A percentile compares a stretch with the other conserved stretches of the same genome.
Evolutionary conservation across 306 rosid species (phyloP).

Genomic region (Phaseolus lunatus): DNA sequence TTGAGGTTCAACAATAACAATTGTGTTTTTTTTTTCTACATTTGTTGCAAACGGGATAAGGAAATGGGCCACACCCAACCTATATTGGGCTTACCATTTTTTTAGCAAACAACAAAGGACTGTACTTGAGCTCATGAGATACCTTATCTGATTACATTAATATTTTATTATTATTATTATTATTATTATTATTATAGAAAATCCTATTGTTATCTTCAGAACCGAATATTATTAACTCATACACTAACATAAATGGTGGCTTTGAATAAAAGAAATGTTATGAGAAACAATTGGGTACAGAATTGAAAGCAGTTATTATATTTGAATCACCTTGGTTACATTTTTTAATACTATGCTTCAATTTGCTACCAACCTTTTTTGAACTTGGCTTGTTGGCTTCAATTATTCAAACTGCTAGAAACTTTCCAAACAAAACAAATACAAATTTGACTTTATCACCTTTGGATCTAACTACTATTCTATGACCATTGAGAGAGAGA

Average conservation of each 20-base stretch:
- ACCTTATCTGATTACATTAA: too few species aligned
- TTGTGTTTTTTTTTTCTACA: not conserved
- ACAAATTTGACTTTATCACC: not conserved
- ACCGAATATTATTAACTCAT: not conserved
- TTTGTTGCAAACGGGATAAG: too few species aligned
- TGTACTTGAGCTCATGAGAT: too few species aligned
- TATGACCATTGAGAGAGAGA: not conserved
- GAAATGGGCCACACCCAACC: too few species aligned
- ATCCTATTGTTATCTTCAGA: not conserved
- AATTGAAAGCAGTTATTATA: not conserved
- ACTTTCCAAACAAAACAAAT: not conserved
- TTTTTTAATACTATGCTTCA: not conserved
- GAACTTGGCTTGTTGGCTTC: not conserved
- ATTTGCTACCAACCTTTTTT: not conserved
- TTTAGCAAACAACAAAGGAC: too few species aligned
- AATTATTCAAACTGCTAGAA: not conserved
- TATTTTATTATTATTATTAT: too few species aligned
- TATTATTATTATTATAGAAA: too few species aligned
- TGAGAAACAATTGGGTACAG: not conserved
- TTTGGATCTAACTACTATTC: conserved; percentile 1
- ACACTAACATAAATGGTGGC: not conserved
- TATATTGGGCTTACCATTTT: too few species aligned
- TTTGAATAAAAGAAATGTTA: not conserved
- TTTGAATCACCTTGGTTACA: not conserved
- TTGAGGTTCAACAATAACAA: not conserved